A percentile compares a stretch with the other conserved stretches of the same genome.
Conservation (phyloP, 176 grass and related monocot genomes). For the Raddia distichophylla region DNA sequence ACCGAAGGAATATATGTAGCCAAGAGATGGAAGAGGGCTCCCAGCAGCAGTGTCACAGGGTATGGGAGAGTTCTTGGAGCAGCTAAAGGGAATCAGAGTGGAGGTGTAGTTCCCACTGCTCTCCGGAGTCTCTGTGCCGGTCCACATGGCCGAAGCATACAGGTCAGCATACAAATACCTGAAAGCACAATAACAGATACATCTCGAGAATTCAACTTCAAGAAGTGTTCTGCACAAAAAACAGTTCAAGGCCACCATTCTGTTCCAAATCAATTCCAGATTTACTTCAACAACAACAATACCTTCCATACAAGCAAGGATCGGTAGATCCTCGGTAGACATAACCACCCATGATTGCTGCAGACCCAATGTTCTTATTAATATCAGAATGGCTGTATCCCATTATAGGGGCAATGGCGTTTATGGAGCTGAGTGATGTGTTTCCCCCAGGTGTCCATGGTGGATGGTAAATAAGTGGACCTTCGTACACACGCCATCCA, state of each 20-base stretch:
- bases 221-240: neutral
- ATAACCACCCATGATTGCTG: slow-evolving; percentile 75
- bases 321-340: slow-evolving; percentile 68
- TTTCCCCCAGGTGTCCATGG: slow-evolving; percentile 48
- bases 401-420: slow-evolving; percentile 56
- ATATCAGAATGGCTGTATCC: slow-evolving; percentile 60
- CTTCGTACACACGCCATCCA: slow-evolving; percentile 71
- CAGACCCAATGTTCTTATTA: slow-evolving; percentile 53
- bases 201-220: neutral
- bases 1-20: slow-evolving; percentile 79
- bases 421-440: slow-evolving; percentile 52
- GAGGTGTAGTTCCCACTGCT: slow-evolving; percentile 64
- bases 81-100: slow-evolving; percentile 54
- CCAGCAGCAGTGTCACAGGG: slow-evolving; percentile 47
- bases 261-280: neutral
- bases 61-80: slow-evolving; percentile 63
- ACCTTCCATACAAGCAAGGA: slow-evolving; percentile 80
- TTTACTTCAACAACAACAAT: neutral
- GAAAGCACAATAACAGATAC: slow-evolving; percentile 5
- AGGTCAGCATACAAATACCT: slow-evolving; percentile 84
- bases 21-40: slow-evolving; percentile 60
- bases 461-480: slow-evolving; percentile 44
- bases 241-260: neutral
- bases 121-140: slow-evolving; percentile 66
- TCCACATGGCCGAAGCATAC: slow-evolving; percentile 68